phyloP scores from a whole-genome alignment of 257 asterid genomes.

The Leonotis leonurus region DNA sequence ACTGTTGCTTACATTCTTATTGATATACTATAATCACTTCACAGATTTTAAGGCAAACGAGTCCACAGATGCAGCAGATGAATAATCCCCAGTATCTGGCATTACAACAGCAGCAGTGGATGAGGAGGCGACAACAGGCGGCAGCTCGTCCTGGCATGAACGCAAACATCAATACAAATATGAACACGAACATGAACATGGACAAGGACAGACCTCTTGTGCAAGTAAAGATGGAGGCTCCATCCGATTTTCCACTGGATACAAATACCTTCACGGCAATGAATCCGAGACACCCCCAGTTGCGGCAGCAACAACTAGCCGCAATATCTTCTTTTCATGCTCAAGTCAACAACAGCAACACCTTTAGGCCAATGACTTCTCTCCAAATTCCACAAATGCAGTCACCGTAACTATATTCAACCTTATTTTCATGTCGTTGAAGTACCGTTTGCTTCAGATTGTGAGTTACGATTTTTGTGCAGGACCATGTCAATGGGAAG shows the following conservation, averaged over 20 bases:
- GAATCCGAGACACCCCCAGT: conserved; percentile 54
- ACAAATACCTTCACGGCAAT: conserved; percentile 46
- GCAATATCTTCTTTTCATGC: conserved; percentile 55
- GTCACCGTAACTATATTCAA: conserved; percentile 42
- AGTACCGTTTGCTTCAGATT: background rate
- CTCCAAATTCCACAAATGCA: conserved; percentile 76
- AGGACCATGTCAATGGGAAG: conserved; percentile 74
- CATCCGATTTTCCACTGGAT: conserved; percentile 68
- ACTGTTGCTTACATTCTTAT: background rate
- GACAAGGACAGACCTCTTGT: conserved; percentile 80
- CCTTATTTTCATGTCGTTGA: background rate
- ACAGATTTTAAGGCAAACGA: conserved; percentile 76
- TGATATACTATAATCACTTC: background rate
- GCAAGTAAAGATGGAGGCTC: conserved; percentile 86
- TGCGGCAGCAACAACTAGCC: conserved; percentile 72
- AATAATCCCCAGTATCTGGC: conserved; percentile 54
- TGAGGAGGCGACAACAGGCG: conserved; percentile 66
- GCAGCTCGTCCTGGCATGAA: conserved; percentile 66
- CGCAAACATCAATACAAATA: conserved; percentile 6
- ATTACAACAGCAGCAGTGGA: conserved; percentile 66
- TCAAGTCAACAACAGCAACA: conserved; percentile 60
- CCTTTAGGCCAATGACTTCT: conserved; percentile 62
- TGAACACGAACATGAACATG: conserved; percentile 41
- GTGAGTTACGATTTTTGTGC: conserved; percentile 15
- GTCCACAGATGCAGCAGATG: conserved; percentile 72